Base-by-base conservation (phyloP, 441 rosid species). In the Erodium texanum region DNA sequence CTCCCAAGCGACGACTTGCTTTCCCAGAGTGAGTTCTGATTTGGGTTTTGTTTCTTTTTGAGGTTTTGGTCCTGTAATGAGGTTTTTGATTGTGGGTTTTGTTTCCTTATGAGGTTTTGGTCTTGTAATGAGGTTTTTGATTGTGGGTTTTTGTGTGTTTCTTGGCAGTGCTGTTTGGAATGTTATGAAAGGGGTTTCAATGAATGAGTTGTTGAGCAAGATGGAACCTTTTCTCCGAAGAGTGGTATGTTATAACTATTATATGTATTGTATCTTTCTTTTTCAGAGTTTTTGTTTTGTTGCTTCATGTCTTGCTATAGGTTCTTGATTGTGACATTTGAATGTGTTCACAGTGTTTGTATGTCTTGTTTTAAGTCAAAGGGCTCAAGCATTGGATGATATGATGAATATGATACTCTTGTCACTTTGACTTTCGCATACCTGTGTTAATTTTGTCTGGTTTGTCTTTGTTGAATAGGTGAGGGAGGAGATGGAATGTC, bases 401-500 rank as follows among this genome's bases (percentile, higher is more conserved):
- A 27, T 27, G 29, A 27, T 27, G 29, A 27, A 27, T 27, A 27
- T 27, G 29, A n/a, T n/a, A n/a, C n/a, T n/a, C n/a, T 36, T 54
- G 27, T 62, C 12, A 15, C 12, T 10, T 14, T 7, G 24, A 20
- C 14, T 66, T 6, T 9, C 22, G 34, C 32, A 61, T 54, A 24
- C 52, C 54, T 52, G 62, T 72, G 29, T 27, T 27, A 27, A 27
- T 27, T 27, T 27, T 27, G 29, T 27, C 29, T 27, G 29, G 29
- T 27, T 27, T 27, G 4, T 27, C 29, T 27, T 27, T 27, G 52
- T 32, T 70, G 24, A 52, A 54, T 72, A 90, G 97, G 76, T 89
- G 45, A 79, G 82, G 27, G 96, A 90, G 62, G 96, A 82, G 78
- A 45, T 83, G 43, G 88, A 74, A 68, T 67, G 18, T 4, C 78